Evolutionary conservation across 805 yeast genomes (phyloP).

Genomic region (Teunomyces pallodes): DNA sequence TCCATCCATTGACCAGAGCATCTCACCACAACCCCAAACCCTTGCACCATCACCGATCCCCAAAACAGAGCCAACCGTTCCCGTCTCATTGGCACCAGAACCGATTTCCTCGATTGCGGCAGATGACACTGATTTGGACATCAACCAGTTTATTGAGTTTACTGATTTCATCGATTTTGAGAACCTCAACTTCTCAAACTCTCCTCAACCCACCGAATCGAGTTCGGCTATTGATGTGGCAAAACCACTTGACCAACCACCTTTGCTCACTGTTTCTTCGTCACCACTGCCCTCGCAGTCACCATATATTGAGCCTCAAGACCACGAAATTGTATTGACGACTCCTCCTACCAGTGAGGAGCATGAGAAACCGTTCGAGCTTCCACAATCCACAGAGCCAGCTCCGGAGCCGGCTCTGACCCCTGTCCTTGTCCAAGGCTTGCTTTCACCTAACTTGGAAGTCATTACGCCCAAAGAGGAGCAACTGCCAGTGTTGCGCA

Average conservation of each 20-base stretch:
- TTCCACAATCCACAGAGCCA: background rate
- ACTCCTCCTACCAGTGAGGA: slow-evolving; percentile 1
- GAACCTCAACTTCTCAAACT: slow-evolving; percentile 28
- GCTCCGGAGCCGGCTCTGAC: background rate
- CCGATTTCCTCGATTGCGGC: slow-evolving; percentile 4
- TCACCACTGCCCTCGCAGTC: slow-evolving; percentile 2
- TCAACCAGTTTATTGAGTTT: slow-evolving; percentile 38
- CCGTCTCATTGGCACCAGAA: background rate
- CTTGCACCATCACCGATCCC: background rate
- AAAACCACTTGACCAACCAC: background rate
- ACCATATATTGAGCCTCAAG: slow-evolving; percentile 1
- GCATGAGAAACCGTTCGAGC: background rate
- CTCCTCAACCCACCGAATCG: slow-evolving; percentile 14
- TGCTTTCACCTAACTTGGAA: background rate
- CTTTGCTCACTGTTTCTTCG: background rate
- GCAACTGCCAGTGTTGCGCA: background rate
- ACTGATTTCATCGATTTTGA: slow-evolving; percentile 41
- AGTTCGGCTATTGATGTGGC: background rate
- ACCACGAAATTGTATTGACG: background rate
- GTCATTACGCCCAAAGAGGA: background rate
- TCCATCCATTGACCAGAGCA: slow-evolving; percentile 5
- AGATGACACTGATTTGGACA: slow-evolving; percentile 7
- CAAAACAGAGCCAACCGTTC: too few species aligned
- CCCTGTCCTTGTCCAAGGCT: background rate
- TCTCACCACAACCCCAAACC: background rate